Conservation (phyloP, 768 basidiomycete genomes). For the Xerocomus potaroensis region DNA sequence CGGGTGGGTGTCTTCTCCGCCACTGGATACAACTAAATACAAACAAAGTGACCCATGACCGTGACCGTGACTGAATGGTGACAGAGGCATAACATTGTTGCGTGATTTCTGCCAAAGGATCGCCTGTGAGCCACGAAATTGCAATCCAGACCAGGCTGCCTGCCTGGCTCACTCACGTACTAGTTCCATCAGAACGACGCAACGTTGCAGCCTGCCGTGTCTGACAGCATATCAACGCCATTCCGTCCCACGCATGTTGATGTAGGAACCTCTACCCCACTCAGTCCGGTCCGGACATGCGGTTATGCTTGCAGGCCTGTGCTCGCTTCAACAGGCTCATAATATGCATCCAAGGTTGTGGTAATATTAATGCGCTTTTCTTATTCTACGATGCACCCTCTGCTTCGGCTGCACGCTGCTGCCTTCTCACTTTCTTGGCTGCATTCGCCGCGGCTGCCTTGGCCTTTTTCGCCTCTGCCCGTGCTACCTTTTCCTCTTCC, state of each 20-base stretch:
- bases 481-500: constrained; percentile 73
- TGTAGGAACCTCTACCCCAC: constrained; percentile 8
- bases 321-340: too few species aligned
- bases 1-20: constrained; percentile 16
- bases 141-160: too few species aligned
- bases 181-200: constrained; percentile 19
- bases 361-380: too few species aligned
- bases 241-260: constrained; percentile 11
- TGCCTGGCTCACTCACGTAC: too few species aligned
- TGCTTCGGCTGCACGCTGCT: constrained; percentile 50
- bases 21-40: constrained; percentile 22
- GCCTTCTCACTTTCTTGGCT: constrained; percentile 83
- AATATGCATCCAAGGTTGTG: too few species aligned
- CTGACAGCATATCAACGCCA: constrained; percentile 24
- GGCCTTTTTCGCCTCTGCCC: constrained; percentile 77
- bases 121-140: too few species aligned
- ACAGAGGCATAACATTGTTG: too few species aligned
- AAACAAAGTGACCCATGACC: constrained; percentile 10
- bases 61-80: constrained; percentile 4
- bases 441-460: constrained; percentile 85
- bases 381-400: constrained; percentile 8
- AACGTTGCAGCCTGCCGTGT: constrained; percentile 16
- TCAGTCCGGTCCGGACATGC: constrained; percentile 4
- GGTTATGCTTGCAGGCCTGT: constrained; percentile 3
- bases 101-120: constrained; percentile 32